Percentiles rank a stretch among this genome's conserved stretches.
Conservation (phyloP, 768 basidiomycete genomes). For the Candolleomyces eurysporus region DNA sequence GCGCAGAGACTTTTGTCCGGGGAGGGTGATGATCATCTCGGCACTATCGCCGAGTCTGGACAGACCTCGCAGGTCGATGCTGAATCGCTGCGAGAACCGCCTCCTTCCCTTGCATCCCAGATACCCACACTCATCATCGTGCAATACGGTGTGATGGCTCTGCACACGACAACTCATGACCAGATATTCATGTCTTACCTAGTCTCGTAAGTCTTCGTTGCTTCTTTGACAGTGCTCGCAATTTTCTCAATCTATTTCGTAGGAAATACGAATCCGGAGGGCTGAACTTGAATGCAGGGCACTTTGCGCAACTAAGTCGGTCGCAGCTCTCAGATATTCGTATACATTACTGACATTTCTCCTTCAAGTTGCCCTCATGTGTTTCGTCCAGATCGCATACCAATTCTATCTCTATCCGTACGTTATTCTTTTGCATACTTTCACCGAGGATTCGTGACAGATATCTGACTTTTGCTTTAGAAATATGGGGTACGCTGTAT, state of each 20-base stretch:
- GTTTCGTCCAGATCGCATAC: constrained; percentile 88
- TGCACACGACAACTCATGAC: constrained; percentile 89
- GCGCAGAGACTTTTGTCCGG: constrained; percentile 61
- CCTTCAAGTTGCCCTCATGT: constrained; percentile 83
- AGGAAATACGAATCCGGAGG: constrained; percentile 87
- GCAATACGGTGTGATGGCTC: constrained; percentile 86
- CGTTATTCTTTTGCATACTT: constrained; percentile 26
- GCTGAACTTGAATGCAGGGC: constrained; percentile 82
- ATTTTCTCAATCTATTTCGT: constrained; percentile 4
- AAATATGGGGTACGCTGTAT: constrained; percentile 56
- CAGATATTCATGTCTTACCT: constrained; percentile 91
- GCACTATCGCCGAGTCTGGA: constrained; percentile 51
- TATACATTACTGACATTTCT: constrained; percentile 6
- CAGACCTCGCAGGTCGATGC: constrained; percentile 32
- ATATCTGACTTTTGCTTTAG: constrained; percentile 28
- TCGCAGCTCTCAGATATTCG: constrained; percentile 8
- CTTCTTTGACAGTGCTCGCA: background rate
- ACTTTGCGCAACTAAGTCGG: constrained; percentile 89
- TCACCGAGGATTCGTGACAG: background rate
- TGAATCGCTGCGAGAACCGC: constrained; percentile 49
- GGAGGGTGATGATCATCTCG: constrained; percentile 27
- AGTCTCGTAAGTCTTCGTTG: constrained; percentile 61
- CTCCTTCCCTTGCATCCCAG: constrained; percentile 66
- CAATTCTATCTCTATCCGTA: constrained; percentile 91
- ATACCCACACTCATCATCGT: constrained; percentile 83